Percentiles rank a stretch among this genome's conserved stretches.
Conservation (phyloP, 805 yeast species). For the Yamadazyma ubonensis region DNA sequence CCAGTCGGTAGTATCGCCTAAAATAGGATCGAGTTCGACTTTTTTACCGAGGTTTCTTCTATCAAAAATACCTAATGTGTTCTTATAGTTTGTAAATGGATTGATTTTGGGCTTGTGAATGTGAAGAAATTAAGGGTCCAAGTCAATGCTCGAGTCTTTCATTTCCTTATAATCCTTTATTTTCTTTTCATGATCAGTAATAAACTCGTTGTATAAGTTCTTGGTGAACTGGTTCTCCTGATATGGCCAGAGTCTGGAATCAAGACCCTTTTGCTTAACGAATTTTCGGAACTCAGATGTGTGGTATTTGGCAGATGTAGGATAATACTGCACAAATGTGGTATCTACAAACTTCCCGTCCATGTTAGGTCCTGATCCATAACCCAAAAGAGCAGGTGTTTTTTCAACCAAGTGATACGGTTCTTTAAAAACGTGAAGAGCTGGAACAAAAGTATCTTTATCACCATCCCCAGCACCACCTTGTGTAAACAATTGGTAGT, state of each 20-base stretch:
- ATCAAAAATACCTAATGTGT: slow-evolving; percentile 19
- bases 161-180: slow-evolving; percentile 8
- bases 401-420: slow-evolving; percentile 27
- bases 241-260: slow-evolving; percentile 31
- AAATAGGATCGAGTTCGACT: slow-evolving; percentile 10
- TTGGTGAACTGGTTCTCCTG: slow-evolving; percentile 28
- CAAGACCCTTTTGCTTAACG: slow-evolving; percentile 22
- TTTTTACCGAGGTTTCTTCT: slow-evolving; percentile 25
- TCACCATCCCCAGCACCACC: slow-evolving; percentile 37
- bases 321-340: slow-evolving; percentile 34
- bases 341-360: slow-evolving; percentile 23
- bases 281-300: slow-evolving; percentile 26
- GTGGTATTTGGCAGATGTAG: slow-evolving; percentile 14
- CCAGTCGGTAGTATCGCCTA: slow-evolving; percentile 28
- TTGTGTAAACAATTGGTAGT: slow-evolving; percentile 33
- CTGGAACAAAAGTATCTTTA: slow-evolving; percentile 38
- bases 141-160: slow-evolving; percentile 16
- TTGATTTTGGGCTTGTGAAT: slow-evolving; percentile 34
- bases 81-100: slow-evolving; percentile 23
- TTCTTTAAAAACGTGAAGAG: slow-evolving; percentile 35
- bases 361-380: slow-evolving; percentile 10
- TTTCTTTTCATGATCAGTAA: neutral
- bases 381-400: slow-evolving; percentile 17
- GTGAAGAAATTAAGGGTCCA: slow-evolving; percentile 31
- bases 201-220: slow-evolving; percentile 22